phyloP scores from a whole-genome alignment of 441 rosid genomes.

The Mallotus japonicus region DNA sequence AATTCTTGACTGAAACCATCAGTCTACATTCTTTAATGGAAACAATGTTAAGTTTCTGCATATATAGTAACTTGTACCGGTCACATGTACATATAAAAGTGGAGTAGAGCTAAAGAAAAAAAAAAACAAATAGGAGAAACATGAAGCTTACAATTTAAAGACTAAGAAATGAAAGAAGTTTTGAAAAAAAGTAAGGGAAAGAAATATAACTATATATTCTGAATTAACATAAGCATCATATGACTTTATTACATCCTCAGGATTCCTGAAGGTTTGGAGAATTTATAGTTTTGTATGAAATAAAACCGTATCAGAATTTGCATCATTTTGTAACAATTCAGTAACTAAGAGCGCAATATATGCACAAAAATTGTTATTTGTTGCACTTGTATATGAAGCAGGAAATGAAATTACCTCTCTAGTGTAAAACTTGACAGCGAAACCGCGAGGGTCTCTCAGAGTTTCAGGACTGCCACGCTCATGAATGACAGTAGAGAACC shows the following conservation, averaged over 20 bases:
- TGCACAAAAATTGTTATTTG: no score
- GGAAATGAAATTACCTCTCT: slow-evolving; percentile 57
- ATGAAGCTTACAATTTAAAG: neutral
- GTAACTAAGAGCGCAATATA: no score
- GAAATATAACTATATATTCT: no score
- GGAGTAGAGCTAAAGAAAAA: neutral
- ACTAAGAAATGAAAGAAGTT: no score
- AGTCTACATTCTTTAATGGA: neutral
- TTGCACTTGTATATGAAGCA: no score
- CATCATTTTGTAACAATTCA: no score
- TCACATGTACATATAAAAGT: neutral
- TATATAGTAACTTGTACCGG: neutral
- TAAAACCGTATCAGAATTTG: no score
- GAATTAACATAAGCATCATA: no score
- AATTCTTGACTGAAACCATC: neutral
- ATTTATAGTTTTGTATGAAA: no score
- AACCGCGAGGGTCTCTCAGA: slow-evolving; percentile 92
- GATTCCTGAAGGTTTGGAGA: no score
- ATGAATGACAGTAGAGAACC: slow-evolving; percentile 87
- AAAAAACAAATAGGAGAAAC: neutral
- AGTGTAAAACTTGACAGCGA: slow-evolving; percentile 95
- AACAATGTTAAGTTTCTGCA: neutral
- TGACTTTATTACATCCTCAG: no score
- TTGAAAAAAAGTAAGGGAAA: no score
- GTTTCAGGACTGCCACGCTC: slow-evolving; percentile 97